phyloP scores from a whole-genome alignment of 805 yeast genomes.

The Yarrowia keelungensis region DNA sequence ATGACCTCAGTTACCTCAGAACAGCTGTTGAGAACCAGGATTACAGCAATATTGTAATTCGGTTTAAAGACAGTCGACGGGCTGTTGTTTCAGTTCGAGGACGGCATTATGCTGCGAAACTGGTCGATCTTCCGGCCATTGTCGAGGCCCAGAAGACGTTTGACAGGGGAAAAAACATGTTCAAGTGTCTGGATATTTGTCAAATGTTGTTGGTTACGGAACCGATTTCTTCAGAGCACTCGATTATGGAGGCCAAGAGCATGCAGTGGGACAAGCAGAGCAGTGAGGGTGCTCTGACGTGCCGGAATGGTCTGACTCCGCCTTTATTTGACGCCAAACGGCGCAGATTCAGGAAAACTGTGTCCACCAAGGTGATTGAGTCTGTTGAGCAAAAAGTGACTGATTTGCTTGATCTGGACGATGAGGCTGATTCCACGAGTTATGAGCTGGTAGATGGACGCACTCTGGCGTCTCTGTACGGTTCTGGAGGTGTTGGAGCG shows the following conservation, averaged over 20 bases:
- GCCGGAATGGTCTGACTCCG: slow-evolving; percentile 78
- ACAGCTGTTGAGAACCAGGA: slow-evolving; percentile 74
- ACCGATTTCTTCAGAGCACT: slow-evolving; percentile 50
- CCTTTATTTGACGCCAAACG: slow-evolving; percentile 76
- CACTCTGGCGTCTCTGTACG: slow-evolving; percentile 43
- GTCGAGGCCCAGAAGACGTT: slow-evolving; percentile 87
- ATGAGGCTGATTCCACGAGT: slow-evolving; percentile 78
- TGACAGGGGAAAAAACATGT: slow-evolving; percentile 79
- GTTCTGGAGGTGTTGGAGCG: slow-evolving; percentile 44
- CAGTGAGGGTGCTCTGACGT: slow-evolving; percentile 5
- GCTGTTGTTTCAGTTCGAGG: slow-evolving; percentile 79
- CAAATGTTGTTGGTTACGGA: slow-evolving; percentile 83
- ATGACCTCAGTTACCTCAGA: slow-evolving; percentile 73
- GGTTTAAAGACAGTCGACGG: slow-evolving; percentile 81
- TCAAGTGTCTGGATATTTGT: slow-evolving; percentile 83
- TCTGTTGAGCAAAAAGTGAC: slow-evolving; percentile 81
- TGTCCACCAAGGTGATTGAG: slow-evolving; percentile 74
- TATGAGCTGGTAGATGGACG: slow-evolving; percentile 69
- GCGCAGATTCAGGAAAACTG: slow-evolving; percentile 72
- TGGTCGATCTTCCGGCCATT: slow-evolving; percentile 88
- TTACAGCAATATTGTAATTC: slow-evolving; percentile 70
- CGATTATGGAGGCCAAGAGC: slow-evolving; percentile 26
- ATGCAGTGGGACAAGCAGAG: slow-evolving; percentile 31
- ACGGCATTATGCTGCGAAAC: slow-evolving; percentile 76
- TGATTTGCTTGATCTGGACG: slow-evolving; percentile 75